phyloP scores from a whole-genome alignment of 148 eudicot species.

The Dysphania ambrosioides region DNA sequence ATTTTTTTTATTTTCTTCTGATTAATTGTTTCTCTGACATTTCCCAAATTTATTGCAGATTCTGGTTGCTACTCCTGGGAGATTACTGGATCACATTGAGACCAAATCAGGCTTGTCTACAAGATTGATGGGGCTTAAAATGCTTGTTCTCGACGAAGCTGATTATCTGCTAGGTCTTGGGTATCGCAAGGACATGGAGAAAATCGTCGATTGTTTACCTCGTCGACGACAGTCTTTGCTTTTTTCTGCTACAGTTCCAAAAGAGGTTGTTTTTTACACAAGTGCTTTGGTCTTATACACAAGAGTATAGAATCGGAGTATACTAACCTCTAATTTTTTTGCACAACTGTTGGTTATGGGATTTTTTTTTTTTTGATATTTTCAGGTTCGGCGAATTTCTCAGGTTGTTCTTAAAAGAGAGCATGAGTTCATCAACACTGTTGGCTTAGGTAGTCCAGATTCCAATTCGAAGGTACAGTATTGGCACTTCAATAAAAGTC shows the following conservation, averaged over 20 bases:
- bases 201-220: conserved; percentile 86
- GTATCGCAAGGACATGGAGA: conserved; percentile 84
- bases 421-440: conserved; percentile 65
- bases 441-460: conserved; percentile 61
- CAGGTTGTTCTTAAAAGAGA: conserved; percentile 91
- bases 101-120: conserved; percentile 69
- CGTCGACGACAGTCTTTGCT: conserved; percentile 82
- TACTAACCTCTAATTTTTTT: not conserved
- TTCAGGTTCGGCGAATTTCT: conserved; percentile 86
- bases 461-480: conserved; percentile 56
- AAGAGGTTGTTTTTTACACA: conserved; percentile 52
- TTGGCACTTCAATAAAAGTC: not conserved
- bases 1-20: too few species aligned
- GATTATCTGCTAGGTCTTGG: conserved; percentile 84
- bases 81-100: conserved; percentile 93
- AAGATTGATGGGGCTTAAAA: conserved; percentile 78
- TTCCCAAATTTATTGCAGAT: conserved; percentile 47
- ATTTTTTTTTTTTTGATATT: conserved; percentile 6
- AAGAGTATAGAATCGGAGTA: not conserved
- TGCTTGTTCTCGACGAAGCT: conserved; percentile 95
- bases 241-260: conserved; percentile 87
- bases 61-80: conserved; percentile 91
- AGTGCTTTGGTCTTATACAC: not conserved
- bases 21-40: not conserved
- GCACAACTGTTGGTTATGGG: conserved; percentile 10